Conservation (phyloP, 352 stramenopile genomes). For the Globisporangium viniferum region DNA sequence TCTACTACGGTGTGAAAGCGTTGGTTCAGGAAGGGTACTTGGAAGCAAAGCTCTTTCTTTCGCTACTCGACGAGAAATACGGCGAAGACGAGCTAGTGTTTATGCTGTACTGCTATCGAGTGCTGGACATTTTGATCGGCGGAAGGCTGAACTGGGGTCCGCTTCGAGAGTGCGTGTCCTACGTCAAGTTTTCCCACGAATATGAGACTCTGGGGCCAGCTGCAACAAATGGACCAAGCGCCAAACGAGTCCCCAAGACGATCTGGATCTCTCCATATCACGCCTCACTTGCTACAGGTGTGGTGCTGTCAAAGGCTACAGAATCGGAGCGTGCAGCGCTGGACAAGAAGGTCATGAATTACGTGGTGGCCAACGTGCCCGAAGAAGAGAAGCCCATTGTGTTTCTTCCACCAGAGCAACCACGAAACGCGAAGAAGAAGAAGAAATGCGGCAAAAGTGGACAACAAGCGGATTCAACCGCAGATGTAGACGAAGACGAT, state of each 20-base stretch:
- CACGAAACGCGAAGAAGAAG: conserved; percentile 10
- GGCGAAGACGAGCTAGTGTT: conserved; percentile 91
- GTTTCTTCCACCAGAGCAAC: conserved; percentile 33
- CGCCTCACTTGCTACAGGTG: conserved; percentile 61
- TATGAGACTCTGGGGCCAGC: conserved; percentile 35
- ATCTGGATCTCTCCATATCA: conserved; percentile 83
- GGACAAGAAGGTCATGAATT: conserved; percentile 65
- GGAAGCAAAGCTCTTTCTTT: conserved; percentile 90
- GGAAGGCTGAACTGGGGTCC: conserved; percentile 61
- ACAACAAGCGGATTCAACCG: not conserved
- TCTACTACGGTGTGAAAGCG: conserved; percentile 92
- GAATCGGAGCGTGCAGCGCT: conserved; percentile 50
- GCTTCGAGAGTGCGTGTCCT: conserved; percentile 51
- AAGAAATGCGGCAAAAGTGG: conserved; percentile 3
- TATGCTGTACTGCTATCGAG: conserved; percentile 85
- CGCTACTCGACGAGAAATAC: conserved; percentile 90
- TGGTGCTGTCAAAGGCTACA: conserved; percentile 72
- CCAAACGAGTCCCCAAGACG: conserved; percentile 48
- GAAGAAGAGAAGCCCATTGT: conserved; percentile 46
- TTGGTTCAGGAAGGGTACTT: conserved; percentile 82
- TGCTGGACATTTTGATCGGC: conserved; percentile 68
- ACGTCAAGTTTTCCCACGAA: conserved; percentile 46
- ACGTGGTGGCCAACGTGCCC: conserved; percentile 62
- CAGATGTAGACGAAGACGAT: conserved; percentile 13
- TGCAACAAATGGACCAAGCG: not conserved